Base-by-base conservation (phyloP, 768 basidiomycete species). In the Boletus rubroflammeus region DNA sequence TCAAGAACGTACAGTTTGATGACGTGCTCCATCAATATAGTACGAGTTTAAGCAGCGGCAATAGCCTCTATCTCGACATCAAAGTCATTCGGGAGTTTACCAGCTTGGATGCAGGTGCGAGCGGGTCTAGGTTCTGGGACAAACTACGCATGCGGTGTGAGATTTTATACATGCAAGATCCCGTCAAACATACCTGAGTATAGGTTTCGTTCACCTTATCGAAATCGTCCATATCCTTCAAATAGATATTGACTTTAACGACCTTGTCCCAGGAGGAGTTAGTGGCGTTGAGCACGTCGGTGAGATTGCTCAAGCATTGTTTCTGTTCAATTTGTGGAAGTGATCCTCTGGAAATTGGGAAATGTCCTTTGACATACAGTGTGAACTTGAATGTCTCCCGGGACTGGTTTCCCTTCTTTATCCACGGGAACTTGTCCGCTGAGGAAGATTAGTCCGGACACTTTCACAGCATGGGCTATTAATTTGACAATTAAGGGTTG, bases 11-110 rank as follows among this genome's bases (percentile, higher is more conserved):
- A 35, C 25, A 13, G 8, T 28, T 44, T 14, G 39, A 36, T 25
- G 32, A 26, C 41, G 26, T n/a, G 34, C 35, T 28, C 3, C 14
- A 11, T 8, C 41, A 29, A 28, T 54, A 36, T 6, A 40, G 36
- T 11, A n/a, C 15, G 15, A 14, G 23, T 14, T 62, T 47, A 67
- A 41, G 53, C 58, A 31, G 78, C 67, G n/a, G 84, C 82, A 55
- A 85, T 84, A 8, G 77, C 81, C 67, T 89, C 88, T 38, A 89
- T 83, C 74, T 91, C 88, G 40, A 88, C 76, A 59, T 86, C 78
- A 6, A 88, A 86, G 55, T 86, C 85, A 60, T 76, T 76, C 0
- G 87, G 87, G 34, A 90, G 74, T 58, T 79, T 78, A 8, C 79
- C 84, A 13, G 83, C 85, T 72, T 90, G 86, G 57, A 92, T 87